Conservation (phyloP, 768 basidiomycete species). For the Hypsizygus marmoreus region DNA sequence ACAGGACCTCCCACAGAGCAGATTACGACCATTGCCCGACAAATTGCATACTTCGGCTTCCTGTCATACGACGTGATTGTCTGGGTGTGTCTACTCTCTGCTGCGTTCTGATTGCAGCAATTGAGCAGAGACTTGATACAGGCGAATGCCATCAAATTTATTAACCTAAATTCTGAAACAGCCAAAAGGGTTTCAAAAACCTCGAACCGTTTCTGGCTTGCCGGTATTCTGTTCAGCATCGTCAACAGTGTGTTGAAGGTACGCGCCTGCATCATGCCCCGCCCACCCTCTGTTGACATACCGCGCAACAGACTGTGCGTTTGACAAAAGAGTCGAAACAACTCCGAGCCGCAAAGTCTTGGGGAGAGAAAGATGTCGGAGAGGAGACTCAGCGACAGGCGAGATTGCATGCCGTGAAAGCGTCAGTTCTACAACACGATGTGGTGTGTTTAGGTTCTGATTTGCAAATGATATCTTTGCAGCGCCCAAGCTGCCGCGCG, state of each 20-base stretch:
- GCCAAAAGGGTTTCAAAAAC: conserved; percentile 60
- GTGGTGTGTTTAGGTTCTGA: not conserved
- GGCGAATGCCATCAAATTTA: conserved; percentile 70
- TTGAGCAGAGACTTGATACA: conserved; percentile 25
- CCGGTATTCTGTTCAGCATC: conserved; percentile 83
- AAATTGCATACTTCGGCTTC: conserved; percentile 88
- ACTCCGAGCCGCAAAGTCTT: conserved; percentile 43
- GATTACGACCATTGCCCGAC: conserved; percentile 76
- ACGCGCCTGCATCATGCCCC: conserved; percentile 5
- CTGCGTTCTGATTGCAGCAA: not conserved
- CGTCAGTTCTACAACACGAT: conserved; percentile 49
- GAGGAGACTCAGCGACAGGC: conserved; percentile 67
- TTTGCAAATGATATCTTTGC: not conserved
- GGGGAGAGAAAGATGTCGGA: conserved; percentile 70
- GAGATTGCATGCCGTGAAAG: conserved; percentile 56
- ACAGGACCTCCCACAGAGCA: conserved; percentile 66
- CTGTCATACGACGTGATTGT: conserved; percentile 78
- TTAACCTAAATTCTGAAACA: conserved; percentile 59
- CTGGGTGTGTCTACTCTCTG: conserved; percentile 63
- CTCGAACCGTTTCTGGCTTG: conserved; percentile 85
- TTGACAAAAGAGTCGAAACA: conserved; percentile 61
- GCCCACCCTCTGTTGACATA: conserved; percentile 1
- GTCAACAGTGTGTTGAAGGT: conserved; percentile 72
- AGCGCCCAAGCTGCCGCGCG: conserved; percentile 68
- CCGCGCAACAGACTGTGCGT: conserved; percentile 49